Percentiles rank a stretch among this genome's conserved stretches.
These are phyloP conservation scores for Cyclotella kingstonii DNA, from an alignment of 108 stramenopile species.

Conservation along the genomic window DNA sequence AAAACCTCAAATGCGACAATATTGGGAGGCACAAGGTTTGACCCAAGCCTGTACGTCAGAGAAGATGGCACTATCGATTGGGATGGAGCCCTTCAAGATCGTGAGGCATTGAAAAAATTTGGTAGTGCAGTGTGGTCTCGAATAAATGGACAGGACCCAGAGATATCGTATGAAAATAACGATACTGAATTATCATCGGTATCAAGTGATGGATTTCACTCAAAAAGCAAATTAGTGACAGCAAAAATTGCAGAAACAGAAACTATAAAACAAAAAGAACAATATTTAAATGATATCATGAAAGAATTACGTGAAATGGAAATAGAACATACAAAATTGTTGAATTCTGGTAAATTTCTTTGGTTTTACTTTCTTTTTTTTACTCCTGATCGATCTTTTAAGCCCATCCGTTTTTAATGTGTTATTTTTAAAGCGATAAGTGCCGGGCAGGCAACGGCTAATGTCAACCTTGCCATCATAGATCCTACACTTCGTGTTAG, in stretches of 20 bases:
- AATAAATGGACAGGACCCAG: constrained; percentile 92
- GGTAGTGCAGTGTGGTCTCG: constrained; percentile 90
- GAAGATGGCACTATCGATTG: constrained; percentile 97
- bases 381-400: background rate
- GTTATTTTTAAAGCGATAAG: constrained; percentile 41
- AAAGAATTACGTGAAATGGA: constrained; percentile 52
- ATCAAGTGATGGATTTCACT: constrained; percentile 14
- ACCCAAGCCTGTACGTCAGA: constrained; percentile 87
- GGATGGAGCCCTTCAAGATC: constrained; percentile 95
- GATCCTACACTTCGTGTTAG: constrained; percentile 60
- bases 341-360: constrained; percentile 57
- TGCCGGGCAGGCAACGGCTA: constrained; percentile 80
- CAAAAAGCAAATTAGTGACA: constrained; percentile 53
- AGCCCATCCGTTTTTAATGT: background rate
- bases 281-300: constrained; percentile 40
- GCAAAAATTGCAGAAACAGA: constrained; percentile 84
- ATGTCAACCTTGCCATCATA: constrained; percentile 75
- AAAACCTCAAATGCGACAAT: background rate
- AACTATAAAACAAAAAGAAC: constrained; percentile 61
- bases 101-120: constrained; percentile 87
- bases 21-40: constrained; percentile 13
- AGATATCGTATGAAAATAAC: constrained; percentile 41
- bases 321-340: constrained; percentile 57
- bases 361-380: background rate
- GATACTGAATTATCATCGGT: background rate